Percentiles rank a stretch among this genome's conserved stretches.
These are phyloP conservation scores for Sclerospora graminicola DNA, from an alignment of 352 stramenopile species.

Conservation along the genomic window DNA sequence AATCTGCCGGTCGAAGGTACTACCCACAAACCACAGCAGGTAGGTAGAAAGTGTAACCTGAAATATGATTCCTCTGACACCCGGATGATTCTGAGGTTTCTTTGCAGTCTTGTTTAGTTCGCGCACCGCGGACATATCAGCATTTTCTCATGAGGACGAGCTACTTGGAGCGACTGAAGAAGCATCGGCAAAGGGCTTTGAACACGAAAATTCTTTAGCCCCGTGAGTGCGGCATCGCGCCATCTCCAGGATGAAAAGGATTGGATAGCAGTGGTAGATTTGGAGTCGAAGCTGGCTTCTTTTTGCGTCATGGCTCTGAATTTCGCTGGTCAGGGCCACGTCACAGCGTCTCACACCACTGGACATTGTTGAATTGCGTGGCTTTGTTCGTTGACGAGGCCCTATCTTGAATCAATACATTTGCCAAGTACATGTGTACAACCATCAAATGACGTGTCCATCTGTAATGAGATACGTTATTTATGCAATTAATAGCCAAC, in stretches of 20 bases:
- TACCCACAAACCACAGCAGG: too few relatives aligned
- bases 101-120: too few relatives aligned
- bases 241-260: conserved; percentile 11
- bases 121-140: conserved; percentile 20
- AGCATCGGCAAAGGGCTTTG: conserved; percentile 15
- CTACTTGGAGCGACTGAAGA: conserved; percentile 32
- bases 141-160: conserved; percentile 47
- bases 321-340: conserved; percentile 12
- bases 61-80: too few relatives aligned
- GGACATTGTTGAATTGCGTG: background rate
- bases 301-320: conserved; percentile 20
- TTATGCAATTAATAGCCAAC: conserved; percentile 4
- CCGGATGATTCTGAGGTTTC: too few relatives aligned
- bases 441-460: background rate
- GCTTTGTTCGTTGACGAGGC: too few relatives aligned
- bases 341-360: conserved; percentile 9
- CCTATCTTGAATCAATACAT: background rate
- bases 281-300: conserved; percentile 4
- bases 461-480: background rate
- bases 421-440: background rate
- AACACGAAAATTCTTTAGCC: background rate
- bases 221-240: background rate
- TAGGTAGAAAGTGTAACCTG: too few relatives aligned
- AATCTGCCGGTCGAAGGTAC: too few relatives aligned
- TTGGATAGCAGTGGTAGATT: conserved; percentile 4